phyloP scores from a whole-genome alignment of 2,329 filamentous ascomycete genomes.

The Aureobasidium sp. region DNA sequence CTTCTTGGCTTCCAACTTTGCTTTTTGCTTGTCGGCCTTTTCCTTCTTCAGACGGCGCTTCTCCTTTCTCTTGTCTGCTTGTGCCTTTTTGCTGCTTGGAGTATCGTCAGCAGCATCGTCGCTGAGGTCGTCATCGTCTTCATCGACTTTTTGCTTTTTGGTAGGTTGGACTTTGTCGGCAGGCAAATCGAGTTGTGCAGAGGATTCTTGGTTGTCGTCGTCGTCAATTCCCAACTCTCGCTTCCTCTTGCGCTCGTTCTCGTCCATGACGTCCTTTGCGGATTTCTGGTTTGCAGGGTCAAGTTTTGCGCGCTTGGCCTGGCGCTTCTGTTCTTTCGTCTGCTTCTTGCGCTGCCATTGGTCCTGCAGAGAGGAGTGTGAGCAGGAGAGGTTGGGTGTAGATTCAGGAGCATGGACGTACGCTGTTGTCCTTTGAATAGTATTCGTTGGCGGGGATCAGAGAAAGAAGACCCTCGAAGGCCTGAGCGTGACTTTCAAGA shows the following conservation, averaged over 20 bases:
- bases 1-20: constrained; percentile 32
- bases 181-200: constrained; percentile 19
- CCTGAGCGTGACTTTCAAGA: constrained; percentile 53
- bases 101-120: constrained; percentile 17
- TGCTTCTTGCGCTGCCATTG: constrained; percentile 96
- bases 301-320: constrained; percentile 78
- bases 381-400: neutral
- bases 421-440: constrained; percentile 68
- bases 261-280: constrained; percentile 88
- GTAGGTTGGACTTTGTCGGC: constrained; percentile 24
- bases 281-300: constrained; percentile 86
- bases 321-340: constrained; percentile 77
- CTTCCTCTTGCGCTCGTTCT: constrained; percentile 69
- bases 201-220: constrained; percentile 21
- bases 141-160: constrained; percentile 37
- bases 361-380: constrained; percentile 47
- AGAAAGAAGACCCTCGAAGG: constrained; percentile 79
- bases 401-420: constrained; percentile 42
- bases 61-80: constrained; percentile 35
- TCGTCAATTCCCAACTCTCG: constrained; percentile 55
- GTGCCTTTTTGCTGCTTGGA: constrained; percentile 22
- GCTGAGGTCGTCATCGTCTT: constrained; percentile 13
- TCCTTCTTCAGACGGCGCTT: constrained; percentile 39
- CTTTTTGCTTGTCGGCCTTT: constrained; percentile 25
- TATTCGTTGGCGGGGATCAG: constrained; percentile 87